Percentiles rank a stretch among this genome's conserved stretches.
phyloP scores from a whole-genome alignment of 352 stramenopile genomes.

The Pythium phragmiticola region DNA sequence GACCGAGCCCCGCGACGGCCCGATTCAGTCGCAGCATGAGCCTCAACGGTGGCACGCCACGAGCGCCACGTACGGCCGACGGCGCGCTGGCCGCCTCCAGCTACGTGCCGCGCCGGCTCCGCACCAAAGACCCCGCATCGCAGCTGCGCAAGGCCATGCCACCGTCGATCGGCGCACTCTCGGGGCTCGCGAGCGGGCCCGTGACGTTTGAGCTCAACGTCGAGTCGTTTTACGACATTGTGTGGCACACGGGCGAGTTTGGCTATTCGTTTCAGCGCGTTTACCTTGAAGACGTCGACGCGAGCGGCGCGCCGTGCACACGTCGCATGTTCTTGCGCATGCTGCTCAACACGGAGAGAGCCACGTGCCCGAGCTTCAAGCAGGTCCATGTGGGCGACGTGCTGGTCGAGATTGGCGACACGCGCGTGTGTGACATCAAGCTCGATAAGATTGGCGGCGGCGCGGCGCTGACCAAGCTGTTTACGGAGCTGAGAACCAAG shows the following conservation, averaged over 20 bases:
- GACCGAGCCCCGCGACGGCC: slow-evolving; percentile 21
- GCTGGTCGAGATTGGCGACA: slow-evolving; percentile 57
- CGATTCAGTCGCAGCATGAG: slow-evolving; percentile 12
- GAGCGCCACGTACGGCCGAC: slow-evolving; percentile 12
- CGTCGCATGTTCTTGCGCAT: slow-evolving; percentile 59
- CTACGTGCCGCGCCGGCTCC: slow-evolving; percentile 35
- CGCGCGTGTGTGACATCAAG: slow-evolving; percentile 61
- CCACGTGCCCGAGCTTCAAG: slow-evolving; percentile 63
- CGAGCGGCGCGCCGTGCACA: slow-evolving; percentile 18
- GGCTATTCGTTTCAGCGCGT: slow-evolving; percentile 74
- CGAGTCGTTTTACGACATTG: slow-evolving; percentile 55
- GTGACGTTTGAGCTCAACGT: slow-evolving; percentile 59
- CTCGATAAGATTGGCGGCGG: slow-evolving; percentile 49
- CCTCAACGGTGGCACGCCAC: neutral
- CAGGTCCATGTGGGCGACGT: slow-evolving; percentile 63
- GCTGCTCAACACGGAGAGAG: slow-evolving; percentile 73
- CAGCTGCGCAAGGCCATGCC: slow-evolving; percentile 57
- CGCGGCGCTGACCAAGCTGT: slow-evolving; percentile 63
- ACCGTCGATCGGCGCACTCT: slow-evolving; percentile 58
- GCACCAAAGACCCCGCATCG: slow-evolving; percentile 36
- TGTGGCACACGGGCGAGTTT: slow-evolving; percentile 65
- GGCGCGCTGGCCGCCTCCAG: slow-evolving; percentile 6
- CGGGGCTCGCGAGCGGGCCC: slow-evolving; percentile 53
- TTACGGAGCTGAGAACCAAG: slow-evolving; percentile 52
- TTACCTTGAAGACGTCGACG: slow-evolving; percentile 50